phyloP scores from a whole-genome alignment of 2,329 filamentous ascomycete species.

The Thielaviopsis punctulata region DNA sequence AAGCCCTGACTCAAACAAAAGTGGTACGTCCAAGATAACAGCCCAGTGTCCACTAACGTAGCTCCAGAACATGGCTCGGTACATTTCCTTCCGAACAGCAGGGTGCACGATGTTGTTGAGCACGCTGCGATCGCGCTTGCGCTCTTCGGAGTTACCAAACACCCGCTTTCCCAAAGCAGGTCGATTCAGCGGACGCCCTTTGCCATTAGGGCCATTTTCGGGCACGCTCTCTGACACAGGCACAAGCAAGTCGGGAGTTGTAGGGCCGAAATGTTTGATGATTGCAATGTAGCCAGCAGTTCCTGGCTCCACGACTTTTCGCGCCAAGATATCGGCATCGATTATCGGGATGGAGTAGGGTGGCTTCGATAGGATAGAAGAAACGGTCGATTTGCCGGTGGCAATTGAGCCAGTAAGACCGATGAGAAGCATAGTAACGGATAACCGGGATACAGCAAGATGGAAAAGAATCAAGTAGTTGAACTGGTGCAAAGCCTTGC shows the following conservation, averaged over 20 bases:
- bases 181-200: conserved; percentile 64
- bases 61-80: conserved; percentile 50
- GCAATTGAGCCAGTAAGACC: conserved; percentile 94
- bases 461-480: not conserved
- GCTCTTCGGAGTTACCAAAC: conserved; percentile 62
- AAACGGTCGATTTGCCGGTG: conserved; percentile 95
- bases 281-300: conserved; percentile 71
- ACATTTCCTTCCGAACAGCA: conserved; percentile 70
- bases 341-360: conserved; percentile 82
- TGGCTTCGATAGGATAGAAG: conserved; percentile 56
- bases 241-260: conserved; percentile 71
- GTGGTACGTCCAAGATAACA: conserved; percentile 77
- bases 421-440: conserved; percentile 76
- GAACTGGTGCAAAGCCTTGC: too few species aligned
- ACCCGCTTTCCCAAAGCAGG: conserved; percentile 71
- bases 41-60: conserved; percentile 71
- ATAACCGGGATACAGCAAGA: not conserved
- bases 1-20: conserved; percentile 78
- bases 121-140: conserved; percentile 51
- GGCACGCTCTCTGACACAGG: conserved; percentile 34
- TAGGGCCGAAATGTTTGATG: conserved; percentile 60
- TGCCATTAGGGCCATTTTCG: conserved; percentile 36
- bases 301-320: conserved; percentile 86
- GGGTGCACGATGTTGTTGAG: conserved; percentile 89
- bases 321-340: conserved; percentile 84